Evolutionary conservation across 2,329 filamentous ascomycete species (phyloP), one percentile per base, ranked within the genome.

Genomic region (Ophiostoma sp.): DNA sequence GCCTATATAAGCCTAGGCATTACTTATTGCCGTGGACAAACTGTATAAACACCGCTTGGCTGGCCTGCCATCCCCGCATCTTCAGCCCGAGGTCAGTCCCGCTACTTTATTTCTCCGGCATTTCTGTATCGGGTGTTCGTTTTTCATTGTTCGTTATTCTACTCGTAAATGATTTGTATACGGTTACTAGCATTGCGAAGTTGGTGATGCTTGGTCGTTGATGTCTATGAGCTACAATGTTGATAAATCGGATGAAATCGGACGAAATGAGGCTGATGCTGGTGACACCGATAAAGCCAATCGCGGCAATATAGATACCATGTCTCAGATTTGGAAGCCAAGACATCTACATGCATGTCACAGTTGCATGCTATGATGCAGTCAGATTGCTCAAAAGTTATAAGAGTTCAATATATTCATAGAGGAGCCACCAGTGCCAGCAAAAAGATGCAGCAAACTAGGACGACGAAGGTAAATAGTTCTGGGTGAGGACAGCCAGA

Each of bases 401-500:
- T 17, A 5, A 62, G 57, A 62, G 57, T 62, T 62, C 57, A 33
- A 8, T 62, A 15, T 4, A 62, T 33, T 33, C 4, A 57, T 57
- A 62, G 17, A 62, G 57, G 57, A 62, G 27, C 27, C 57, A 20
- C 54, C 57, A 62, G 27, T 57, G 27, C 23, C 15, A 8, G 4
- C 7, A 7, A 31, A 4, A 54, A 54, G 23, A 48, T 27, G 57
- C 27, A 62, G 57, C 57, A 27, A 7, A 11, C 27, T 62, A 27
- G 27, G 57, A 67, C 6, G 23, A 67, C 72, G 2, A 73, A 44
- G n/a, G 52, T 67, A 35, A 69, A 69, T 10, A 70, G 67, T 11
- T 66, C 85, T 70, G 68, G 33, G 65, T 31, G 3, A 69, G 73
- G 31, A 79, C 72, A 4, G 76, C 73, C 57, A 80, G 52, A 27